Evolutionary conservation across 164 flowering plant genomes (phyloP), one percentile per base, ranked within the genome.

Genomic region (Stephania japonica): DNA sequence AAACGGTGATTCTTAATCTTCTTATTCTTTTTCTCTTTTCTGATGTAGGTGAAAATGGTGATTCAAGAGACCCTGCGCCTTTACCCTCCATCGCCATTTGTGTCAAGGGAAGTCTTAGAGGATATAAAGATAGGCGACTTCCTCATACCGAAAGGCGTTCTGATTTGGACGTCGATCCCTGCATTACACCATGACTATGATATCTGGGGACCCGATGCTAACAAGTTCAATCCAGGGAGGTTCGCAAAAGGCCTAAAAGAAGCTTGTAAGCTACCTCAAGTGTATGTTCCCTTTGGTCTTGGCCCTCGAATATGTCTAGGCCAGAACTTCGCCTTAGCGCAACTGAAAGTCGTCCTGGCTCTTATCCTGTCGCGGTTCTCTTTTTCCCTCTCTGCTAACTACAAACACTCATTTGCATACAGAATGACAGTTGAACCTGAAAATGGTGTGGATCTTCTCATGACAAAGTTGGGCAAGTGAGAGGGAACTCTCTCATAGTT

Each of bases 41-140:
- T 18, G 10, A 26, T 23, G 72, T 72, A 82, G 84, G 11, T 82
- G 42, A 77, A 71, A 6, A 79, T 75, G 80, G 83, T 80, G 50
- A 71, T 82, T 19, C 75, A 78, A 24, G 85, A 82, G 59, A n/a
- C 81, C 7, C 21, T 82, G 50, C 62, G 85, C 0, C 81, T 82
- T 6, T 76, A 80, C 42, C 78, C 81, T 1, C 78, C 85, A 2
- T 75, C 32, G 2, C 8, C 71, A 3, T 47, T 78, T 2, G 1
- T 78, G 11, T 7, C 77, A 0, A 80, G 80, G 32, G 81, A 80
- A 32, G 81, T 73, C 0, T 64, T 80, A 1, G 12, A 63, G 12
- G 81, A 78, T 67, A 53, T 70, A 50, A 71, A 67, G 25, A 42
- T 83, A 1, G 83, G 83, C 2, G 49, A 73, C 42, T 18, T 77